Percentiles rank a stretch among this genome's conserved stretches.
Evolutionary conservation across 768 basidiomycete genomes (phyloP).

Genomic region (Lactifluus piperatus): DNA sequence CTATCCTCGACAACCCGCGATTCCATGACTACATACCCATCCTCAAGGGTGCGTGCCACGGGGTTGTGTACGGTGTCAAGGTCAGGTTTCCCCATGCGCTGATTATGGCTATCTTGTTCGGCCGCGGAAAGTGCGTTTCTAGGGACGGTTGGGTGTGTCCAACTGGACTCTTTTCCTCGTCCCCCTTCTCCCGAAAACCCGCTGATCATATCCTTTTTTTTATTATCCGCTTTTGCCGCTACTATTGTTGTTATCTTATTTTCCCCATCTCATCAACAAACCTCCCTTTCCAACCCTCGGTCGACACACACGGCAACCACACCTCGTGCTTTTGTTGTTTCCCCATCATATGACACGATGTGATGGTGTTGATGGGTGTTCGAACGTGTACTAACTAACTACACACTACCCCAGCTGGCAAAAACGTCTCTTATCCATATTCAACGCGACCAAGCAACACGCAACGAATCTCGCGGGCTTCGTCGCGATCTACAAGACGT

Average conservation of each 20-base stretch:
- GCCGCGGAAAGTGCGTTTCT: conserved; percentile 73
- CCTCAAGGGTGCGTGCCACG: conserved; percentile 89
- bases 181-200: neutral
- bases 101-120: conserved; percentile 93
- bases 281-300: neutral
- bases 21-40: conserved; percentile 89
- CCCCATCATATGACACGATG: neutral
- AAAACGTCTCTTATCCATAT: conserved; percentile 58
- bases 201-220: conserved; percentile 8
- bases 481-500: conserved; percentile 85
- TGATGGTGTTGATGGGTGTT: neutral
- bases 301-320: neutral
- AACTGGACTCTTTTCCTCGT: neutral
- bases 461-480: conserved; percentile 90
- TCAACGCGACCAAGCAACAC: conserved; percentile 81
- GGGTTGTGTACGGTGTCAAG: conserved; percentile 84
- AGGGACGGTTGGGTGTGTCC: neutral
- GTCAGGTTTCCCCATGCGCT: conserved; percentile 94
- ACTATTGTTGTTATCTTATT: neutral
- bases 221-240: neutral
- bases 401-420: conserved; percentile 49
- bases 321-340: neutral
- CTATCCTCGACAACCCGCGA: conserved; percentile 53
- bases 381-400: too few relatives aligned
- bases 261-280: neutral